phyloP scores from a whole-genome alignment of 148 eudicot species.

The Beta vulgaris region DNA sequence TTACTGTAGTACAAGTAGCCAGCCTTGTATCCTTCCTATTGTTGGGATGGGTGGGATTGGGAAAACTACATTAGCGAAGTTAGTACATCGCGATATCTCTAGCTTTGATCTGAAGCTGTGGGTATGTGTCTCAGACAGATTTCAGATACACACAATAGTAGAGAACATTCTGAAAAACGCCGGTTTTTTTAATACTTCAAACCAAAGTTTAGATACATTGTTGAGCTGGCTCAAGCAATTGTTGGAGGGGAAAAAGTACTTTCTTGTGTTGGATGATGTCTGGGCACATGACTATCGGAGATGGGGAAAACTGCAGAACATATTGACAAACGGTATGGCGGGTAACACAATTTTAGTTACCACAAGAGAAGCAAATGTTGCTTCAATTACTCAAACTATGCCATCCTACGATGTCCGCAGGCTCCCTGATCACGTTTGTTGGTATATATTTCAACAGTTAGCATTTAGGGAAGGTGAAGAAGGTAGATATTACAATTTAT shows the following conservation, averaged over 20 bases:
- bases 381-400: background rate
- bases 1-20: background rate
- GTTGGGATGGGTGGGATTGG: constrained; percentile 38
- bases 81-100: constrained; percentile 16
- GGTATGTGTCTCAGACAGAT: constrained; percentile 29
- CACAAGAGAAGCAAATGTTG: constrained; percentile 28
- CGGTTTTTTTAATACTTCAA: background rate
- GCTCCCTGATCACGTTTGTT: constrained; percentile 18
- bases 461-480: constrained; percentile 31
- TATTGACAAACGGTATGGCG: constrained; percentile 10
- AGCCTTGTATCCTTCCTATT: constrained; percentile 22
- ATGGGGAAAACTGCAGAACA: constrained; percentile 14
- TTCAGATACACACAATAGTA: constrained; percentile 7
- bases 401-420: background rate
- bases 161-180: constrained; percentile 14
- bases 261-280: constrained; percentile 36
- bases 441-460: constrained; percentile 21
- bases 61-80: constrained; percentile 33
- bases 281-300: constrained; percentile 16
- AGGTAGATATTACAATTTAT: background rate
- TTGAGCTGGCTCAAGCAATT: background rate
- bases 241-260: background rate
- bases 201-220: constrained; percentile 1
- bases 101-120: constrained; percentile 27
- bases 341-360: constrained; percentile 27